phyloP scores from a whole-genome alignment of 352 stramenopile genomes.

The Peronospora destructor region DNA sequence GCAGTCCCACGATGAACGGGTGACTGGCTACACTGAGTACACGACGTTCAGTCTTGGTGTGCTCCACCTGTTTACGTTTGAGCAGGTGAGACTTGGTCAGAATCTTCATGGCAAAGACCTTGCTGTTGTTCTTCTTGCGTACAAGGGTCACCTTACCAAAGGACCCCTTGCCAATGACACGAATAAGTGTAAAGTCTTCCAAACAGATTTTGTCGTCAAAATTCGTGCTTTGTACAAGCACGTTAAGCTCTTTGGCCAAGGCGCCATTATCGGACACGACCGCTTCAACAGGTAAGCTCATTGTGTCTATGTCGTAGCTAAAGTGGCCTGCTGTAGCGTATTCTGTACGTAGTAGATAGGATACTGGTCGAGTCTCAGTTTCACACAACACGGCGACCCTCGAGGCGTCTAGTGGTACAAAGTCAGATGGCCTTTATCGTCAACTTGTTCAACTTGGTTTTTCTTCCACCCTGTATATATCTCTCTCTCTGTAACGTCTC shows the following conservation, averaged over 20 bases:
- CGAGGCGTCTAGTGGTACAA: not conserved
- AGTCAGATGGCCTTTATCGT: slow-evolving; percentile 22
- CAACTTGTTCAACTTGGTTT: slow-evolving; percentile 8
- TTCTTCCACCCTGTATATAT: slow-evolving; percentile 18
- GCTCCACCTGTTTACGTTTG: slow-evolving; percentile 93
- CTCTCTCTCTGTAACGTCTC: not conserved
- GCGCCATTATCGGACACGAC: slow-evolving; percentile 26
- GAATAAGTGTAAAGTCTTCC: slow-evolving; percentile 87
- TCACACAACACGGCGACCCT: slow-evolving; percentile 12
- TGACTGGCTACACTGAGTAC: slow-evolving; percentile 94
- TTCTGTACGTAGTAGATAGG: slow-evolving; percentile 12
- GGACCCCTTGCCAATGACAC: slow-evolving; percentile 84
- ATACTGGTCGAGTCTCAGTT: slow-evolving; percentile 18
- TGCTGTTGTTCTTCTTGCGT: slow-evolving; percentile 85
- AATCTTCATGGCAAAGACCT: slow-evolving; percentile 90
- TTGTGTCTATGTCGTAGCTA: slow-evolving; percentile 12
- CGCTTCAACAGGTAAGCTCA: slow-evolving; percentile 51
- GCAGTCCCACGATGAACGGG: slow-evolving; percentile 95
- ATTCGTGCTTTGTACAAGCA: slow-evolving; percentile 64
- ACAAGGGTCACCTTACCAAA: slow-evolving; percentile 88
- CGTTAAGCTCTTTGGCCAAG: slow-evolving; percentile 53
- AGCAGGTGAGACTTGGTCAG: slow-evolving; percentile 89
- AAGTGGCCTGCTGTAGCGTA: not conserved
- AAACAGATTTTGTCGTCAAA: slow-evolving; percentile 85
- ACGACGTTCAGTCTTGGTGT: slow-evolving; percentile 94